Evolutionary conservation across 176 grass and related monocot species (phyloP).

Genomic region (Themeda triandra): DNA sequence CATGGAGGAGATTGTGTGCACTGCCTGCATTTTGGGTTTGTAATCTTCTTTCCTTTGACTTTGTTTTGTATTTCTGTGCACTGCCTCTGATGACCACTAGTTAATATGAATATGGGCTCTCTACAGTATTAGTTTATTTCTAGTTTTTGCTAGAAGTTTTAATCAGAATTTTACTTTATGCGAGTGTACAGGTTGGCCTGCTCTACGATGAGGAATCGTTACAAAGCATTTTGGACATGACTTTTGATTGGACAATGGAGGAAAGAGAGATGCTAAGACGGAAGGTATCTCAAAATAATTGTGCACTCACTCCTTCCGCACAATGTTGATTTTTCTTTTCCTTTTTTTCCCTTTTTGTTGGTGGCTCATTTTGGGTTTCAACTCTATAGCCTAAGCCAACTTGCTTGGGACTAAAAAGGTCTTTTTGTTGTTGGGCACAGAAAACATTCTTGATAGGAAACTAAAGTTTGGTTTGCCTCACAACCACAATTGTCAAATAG

Average conservation of each 20-base stretch:
- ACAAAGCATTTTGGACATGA: constrained; percentile 85
- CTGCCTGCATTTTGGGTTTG: constrained; percentile 96
- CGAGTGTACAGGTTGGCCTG: constrained; percentile 66
- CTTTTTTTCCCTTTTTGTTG: not conserved
- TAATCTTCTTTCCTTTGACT: not conserved
- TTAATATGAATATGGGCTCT: not conserved
- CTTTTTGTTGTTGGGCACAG: not conserved
- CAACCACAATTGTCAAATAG: not conserved
- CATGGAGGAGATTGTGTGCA: constrained; percentile 96
- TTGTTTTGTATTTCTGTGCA: not conserved
- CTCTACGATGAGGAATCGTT: constrained; percentile 89
- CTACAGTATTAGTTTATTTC: not conserved
- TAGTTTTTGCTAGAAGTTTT: not conserved
- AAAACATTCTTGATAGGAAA: not conserved
- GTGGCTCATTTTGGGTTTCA: not conserved
- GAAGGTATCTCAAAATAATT: constrained; percentile 49
- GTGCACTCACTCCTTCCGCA: not conserved
- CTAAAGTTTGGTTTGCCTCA: not conserved
- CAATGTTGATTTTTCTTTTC: not conserved
- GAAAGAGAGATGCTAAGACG: constrained; percentile 86
- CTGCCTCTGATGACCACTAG: not conserved
- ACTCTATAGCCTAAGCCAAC: not conserved
- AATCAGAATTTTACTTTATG: not conserved
- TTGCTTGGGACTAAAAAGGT: not conserved
- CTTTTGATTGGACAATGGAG: constrained; percentile 86